Conservation (phyloP, 805 yeast species). For the Priceomyces medius region DNA sequence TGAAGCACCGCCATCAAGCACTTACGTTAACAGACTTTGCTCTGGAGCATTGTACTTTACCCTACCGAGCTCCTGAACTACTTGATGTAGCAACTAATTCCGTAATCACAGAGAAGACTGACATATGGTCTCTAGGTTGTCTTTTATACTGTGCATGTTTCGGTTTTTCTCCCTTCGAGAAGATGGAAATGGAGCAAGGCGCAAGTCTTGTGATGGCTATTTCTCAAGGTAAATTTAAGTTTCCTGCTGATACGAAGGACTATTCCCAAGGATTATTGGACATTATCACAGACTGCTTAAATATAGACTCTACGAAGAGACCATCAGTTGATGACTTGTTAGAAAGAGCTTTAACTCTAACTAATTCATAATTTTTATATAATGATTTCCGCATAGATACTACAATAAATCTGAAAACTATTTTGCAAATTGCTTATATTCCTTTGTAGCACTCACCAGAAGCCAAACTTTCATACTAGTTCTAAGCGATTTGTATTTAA, state of each 20-base stretch:
- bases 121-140: slow-evolving; percentile 92
- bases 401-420: too few relatives aligned
- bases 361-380: background rate
- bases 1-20: slow-evolving; percentile 66
- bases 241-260: slow-evolving; percentile 49
- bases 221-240: slow-evolving; percentile 58
- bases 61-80: slow-evolving; percentile 89
- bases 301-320: slow-evolving; percentile 57
- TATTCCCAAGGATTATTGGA: slow-evolving; percentile 58
- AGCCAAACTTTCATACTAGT: too few relatives aligned
- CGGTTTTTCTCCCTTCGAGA: slow-evolving; percentile 82
- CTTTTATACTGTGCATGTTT: slow-evolving; percentile 74
- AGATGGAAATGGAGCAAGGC: slow-evolving; percentile 76
- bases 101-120: slow-evolving; percentile 70
- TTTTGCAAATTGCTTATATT: too few relatives aligned
- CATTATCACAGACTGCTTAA: slow-evolving; percentile 60
- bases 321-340: slow-evolving; percentile 64
- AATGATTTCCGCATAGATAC: too few relatives aligned
- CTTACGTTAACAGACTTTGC: slow-evolving; percentile 76
- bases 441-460: too few relatives aligned
- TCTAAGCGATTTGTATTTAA: too few relatives aligned
- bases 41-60: slow-evolving; percentile 80
- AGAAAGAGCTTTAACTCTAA: slow-evolving; percentile 43
- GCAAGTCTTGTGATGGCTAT: slow-evolving; percentile 80
- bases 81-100: slow-evolving; percentile 70